phyloP scores from a whole-genome alignment of 2,329 filamentous ascomycete genomes.

The Talaromyces sp. region DNA sequence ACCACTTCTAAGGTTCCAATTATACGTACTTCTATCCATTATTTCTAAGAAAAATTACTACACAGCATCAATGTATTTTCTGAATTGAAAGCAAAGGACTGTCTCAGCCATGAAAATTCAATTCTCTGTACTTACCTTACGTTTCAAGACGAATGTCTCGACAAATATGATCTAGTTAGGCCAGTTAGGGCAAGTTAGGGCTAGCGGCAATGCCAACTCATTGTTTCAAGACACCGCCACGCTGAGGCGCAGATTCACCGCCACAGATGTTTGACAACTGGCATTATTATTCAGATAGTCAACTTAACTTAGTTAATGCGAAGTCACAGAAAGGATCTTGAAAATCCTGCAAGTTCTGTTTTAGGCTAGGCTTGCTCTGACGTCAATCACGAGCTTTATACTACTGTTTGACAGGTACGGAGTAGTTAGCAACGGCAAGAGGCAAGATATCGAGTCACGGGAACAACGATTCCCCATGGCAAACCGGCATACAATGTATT shows the following conservation, averaged over 20 bases:
- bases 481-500: background rate
- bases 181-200: conserved; percentile 4
- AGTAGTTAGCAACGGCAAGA: too few relatives aligned
- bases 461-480: background rate
- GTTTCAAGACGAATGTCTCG: background rate
- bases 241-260: conserved; percentile 5
- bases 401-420: background rate
- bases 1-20: background rate
- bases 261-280: conserved; percentile 9
- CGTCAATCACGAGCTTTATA: background rate
- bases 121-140: background rate
- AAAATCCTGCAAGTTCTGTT: background rate
- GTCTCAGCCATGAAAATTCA: too few relatives aligned
- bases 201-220: background rate
- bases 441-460: background rate
- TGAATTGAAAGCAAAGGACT: too few relatives aligned
- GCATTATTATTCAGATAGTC: too few relatives aligned
- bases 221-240: conserved; percentile 1
- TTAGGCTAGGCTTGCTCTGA: background rate
- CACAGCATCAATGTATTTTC: too few relatives aligned
- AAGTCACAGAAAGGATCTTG: background rate
- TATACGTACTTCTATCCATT: too few relatives aligned
- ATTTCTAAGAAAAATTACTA: background rate
- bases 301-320: too few relatives aligned
- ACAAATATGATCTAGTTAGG: background rate